A percentile compares a stretch with the other conserved stretches of the same genome.
Evolutionary conservation across 192 early-diverging fungal genomes (phyloP).

Genomic region (Geranomyces variabilis): DNA sequence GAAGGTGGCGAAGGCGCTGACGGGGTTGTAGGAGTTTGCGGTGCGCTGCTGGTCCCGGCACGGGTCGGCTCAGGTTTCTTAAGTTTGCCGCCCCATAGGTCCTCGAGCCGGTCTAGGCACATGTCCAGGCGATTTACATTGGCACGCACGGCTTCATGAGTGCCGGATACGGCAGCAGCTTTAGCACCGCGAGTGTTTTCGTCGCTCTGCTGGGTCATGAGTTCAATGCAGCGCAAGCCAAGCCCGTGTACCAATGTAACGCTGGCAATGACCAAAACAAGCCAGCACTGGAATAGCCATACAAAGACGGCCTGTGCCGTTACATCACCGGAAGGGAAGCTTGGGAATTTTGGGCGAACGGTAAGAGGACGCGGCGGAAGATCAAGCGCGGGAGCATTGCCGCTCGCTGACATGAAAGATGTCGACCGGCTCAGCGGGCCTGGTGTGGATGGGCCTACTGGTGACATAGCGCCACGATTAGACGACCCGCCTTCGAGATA

Average conservation of each 20-base stretch:
- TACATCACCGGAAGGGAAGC: conserved; percentile 2
- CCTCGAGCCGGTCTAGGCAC: conserved; percentile 1
- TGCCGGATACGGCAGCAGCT: background rate
- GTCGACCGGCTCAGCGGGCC: background rate
- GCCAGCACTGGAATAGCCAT: background rate
- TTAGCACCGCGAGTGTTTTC: background rate
- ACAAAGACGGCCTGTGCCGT: background rate
- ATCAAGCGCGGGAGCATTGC: background rate
- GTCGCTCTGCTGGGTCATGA: background rate
- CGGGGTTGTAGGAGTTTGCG: background rate
- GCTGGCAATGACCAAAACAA: background rate
- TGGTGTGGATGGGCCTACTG: background rate
- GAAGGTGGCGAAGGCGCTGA: conserved; percentile 12
- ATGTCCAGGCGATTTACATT: conserved; percentile 19
- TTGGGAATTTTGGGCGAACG: background rate
- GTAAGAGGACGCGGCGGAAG: background rate
- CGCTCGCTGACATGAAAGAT: conserved; percentile 1
- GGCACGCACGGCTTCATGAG: background rate
- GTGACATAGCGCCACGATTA: background rate
- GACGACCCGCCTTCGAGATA: conserved; percentile 1
- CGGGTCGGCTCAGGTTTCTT: background rate
- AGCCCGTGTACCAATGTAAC: background rate
- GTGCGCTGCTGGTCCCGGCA: background rate
- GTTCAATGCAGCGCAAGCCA: background rate
- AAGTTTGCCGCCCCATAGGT: conserved; percentile 16